Evolutionary conservation across 2,329 filamentous ascomycete species (phyloP), one percentile per base, ranked within the genome.

Genomic region (Ophiostoma pallidulum): DNA sequence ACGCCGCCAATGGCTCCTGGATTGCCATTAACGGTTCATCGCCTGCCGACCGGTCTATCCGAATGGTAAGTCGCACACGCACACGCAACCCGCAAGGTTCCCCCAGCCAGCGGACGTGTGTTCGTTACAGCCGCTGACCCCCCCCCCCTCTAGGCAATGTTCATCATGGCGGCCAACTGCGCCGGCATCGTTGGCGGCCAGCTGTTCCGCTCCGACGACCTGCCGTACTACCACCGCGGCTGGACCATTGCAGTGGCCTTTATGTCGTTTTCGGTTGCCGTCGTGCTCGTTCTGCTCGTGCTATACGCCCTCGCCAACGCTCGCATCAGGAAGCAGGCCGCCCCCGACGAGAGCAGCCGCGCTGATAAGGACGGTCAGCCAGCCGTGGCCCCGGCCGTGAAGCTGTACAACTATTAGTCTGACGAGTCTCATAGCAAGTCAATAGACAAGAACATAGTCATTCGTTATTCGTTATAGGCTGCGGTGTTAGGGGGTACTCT

Each of bases 101-200:
- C n/a, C n/a, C n/a, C n/a, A n/a, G n/a, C n/a, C n/a, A n/a, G n/a
- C n/a, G n/a, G n/a, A n/a, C n/a, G n/a, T n/a, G n/a, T n/a, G n/a
- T n/a, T n/a, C n/a, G n/a, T n/a, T n/a, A n/a, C n/a, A n/a, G n/a
- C n/a, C n/a, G n/a, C n/a, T n/a, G n/a, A n/a, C n/a, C n/a, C n/a
- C n/a, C n/a, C n/a, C n/a, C n/a, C n/a, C n/a, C 10, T 29, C 32
- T 18, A 22, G 13, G 35, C 18, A 20, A 71, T 68, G 61, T 67
- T 78, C 44, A 77, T 80, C 50, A 80, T 80, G 76, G 72, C 73
- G 18, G 77, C 75, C 41, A 81, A 81, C 53, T 74, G 73, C 22
- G 75, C 76, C 0, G 76, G 75, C 19, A 80, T 81, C 44, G 76
- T 77, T 47, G 77, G 77, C 4, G 74, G 74, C 0, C 76, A 80